Conservation (phyloP, 2,329 filamentous ascomycete species). For the Fusarium tupiense region DNA sequence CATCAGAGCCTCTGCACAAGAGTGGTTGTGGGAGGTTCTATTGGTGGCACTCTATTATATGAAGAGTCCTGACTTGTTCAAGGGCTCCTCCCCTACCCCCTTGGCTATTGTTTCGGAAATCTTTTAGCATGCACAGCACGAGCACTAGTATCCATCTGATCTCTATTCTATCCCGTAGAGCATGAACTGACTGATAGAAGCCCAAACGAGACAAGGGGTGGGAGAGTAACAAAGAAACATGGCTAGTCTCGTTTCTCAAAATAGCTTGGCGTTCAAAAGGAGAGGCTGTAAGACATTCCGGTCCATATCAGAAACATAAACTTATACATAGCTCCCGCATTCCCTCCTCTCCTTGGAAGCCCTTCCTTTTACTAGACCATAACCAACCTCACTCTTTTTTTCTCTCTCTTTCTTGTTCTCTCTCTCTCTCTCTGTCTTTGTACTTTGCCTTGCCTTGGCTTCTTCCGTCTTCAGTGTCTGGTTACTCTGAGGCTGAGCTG, state of each 20-base stretch:
- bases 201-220: neutral
- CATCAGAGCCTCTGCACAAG: constrained; percentile 14
- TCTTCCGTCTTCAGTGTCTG: constrained; percentile 39
- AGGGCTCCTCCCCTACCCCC: neutral
- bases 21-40: neutral
- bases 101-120: constrained; percentile 24
- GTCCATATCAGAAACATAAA: constrained; percentile 33
- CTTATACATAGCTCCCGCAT: constrained; percentile 42
- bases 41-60: neutral
- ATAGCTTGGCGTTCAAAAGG: constrained; percentile 4
- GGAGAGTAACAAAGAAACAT: neutral
- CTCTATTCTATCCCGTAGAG: neutral
- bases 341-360: constrained; percentile 36
- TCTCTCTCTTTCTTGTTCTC: neutral
- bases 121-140: constrained; percentile 16
- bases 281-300: neutral
- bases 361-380: constrained; percentile 6
- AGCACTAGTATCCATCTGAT: constrained; percentile 1
- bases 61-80: neutral
- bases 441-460: constrained; percentile 1
- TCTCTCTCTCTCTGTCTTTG: neutral
- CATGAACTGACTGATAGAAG: constrained; percentile 11
- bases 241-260: constrained; percentile 5
- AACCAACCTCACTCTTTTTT: constrained; percentile 20
- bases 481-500: constrained; percentile 15